Percentiles rank a stretch among this genome's conserved stretches.
Evolutionary conservation across 169 alveolate species (phyloP).

Genomic region (Pseudocohnilembus persalinus): DNA sequence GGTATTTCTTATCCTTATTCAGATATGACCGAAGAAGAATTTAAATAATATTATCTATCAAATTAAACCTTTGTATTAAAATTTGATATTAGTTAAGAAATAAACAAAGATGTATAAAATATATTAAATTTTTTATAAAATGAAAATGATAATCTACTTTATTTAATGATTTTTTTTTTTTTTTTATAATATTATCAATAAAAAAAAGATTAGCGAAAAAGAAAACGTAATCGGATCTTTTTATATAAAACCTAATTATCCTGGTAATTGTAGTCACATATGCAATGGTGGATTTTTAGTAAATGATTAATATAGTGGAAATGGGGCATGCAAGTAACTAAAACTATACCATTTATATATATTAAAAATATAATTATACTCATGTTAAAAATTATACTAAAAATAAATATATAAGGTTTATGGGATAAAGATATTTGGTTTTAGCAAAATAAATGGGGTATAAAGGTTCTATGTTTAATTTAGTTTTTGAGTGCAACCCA

Average conservation of each 20-base stretch:
- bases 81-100: background rate
- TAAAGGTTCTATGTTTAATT: background rate
- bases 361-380: no score
- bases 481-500: background rate
- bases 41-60: no score
- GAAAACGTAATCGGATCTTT: background rate
- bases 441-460: background rate
- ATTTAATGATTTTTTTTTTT: no score
- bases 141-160: background rate
- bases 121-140: no score
- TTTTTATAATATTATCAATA: no score
- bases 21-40: background rate
- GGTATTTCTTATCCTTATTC: background rate
- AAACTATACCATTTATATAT: no score
- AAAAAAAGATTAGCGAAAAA: background rate
- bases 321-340: background rate
- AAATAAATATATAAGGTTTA: background rate
- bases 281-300: background rate
- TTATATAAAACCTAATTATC: background rate
- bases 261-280: background rate
- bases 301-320: background rate
- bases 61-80: background rate
- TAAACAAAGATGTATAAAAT: no score
- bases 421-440: background rate
- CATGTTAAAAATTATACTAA: no score